Evolutionary conservation across 176 grass and related monocot species (phyloP).

Genomic region (Bromus sterilis): DNA sequence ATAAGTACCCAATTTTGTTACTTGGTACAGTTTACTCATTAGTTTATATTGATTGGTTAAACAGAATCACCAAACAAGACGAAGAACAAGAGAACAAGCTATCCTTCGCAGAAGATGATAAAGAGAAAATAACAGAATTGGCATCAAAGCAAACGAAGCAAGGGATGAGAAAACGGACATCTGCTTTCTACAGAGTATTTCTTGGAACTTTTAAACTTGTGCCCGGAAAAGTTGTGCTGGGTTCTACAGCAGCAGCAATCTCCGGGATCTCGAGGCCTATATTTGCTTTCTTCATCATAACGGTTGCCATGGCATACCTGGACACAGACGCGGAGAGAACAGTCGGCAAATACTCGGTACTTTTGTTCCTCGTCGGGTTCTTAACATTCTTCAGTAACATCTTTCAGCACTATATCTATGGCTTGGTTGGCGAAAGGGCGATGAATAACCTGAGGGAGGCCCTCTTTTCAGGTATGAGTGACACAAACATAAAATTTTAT

Average conservation of each 20-base stretch:
- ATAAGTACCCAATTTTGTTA: neutral
- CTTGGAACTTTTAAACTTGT: conserved; percentile 21
- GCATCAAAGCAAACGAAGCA: neutral
- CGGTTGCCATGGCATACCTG: conserved; percentile 50
- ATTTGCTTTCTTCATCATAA: conserved; percentile 61
- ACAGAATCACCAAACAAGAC: conserved; percentile 1
- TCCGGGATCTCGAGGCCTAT: conserved; percentile 62
- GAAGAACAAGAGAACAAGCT: neutral
- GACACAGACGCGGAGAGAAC: conserved; percentile 21
- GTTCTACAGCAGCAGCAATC: conserved; percentile 53
- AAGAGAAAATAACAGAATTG: conserved; percentile 10
- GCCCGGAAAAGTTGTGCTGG: conserved; percentile 33
- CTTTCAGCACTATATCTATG: conserved; percentile 61
- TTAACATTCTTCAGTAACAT: conserved; percentile 40
- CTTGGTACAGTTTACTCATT: neutral
- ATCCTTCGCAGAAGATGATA: neutral
- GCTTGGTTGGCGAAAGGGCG: conserved; percentile 38
- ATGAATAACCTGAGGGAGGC: conserved; percentile 48
- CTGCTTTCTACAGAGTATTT: conserved; percentile 43
- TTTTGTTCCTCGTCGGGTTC: conserved; percentile 37
- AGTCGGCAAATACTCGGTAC: conserved; percentile 40
- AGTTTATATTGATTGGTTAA: conserved; percentile 1
- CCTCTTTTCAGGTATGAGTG: conserved; percentile 58
- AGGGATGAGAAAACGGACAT: conserved; percentile 10
- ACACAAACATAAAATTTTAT: neutral